Conservation (phyloP, 495 filamentous ascomycete genomes). For the Parachaetomium inaequale region DNA sequence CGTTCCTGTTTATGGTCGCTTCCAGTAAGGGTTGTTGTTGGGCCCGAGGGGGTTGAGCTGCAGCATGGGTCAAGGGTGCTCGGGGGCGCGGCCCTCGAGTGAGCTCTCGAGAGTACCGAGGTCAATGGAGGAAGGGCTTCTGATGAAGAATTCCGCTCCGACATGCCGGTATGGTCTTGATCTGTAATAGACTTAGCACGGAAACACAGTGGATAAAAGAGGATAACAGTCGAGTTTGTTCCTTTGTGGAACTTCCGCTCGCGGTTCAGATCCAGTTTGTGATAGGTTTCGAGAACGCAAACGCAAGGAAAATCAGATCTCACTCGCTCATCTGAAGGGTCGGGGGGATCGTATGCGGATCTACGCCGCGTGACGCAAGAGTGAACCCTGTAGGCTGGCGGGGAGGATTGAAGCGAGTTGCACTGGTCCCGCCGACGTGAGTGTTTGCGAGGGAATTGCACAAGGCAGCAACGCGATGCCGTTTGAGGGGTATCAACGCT, state of each 20-base stretch:
- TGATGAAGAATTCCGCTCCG: not conserved
- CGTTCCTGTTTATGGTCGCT: not conserved
- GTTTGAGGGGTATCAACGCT: not conserved
- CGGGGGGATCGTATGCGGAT: not conserved
- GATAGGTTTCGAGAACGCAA: not conserved
- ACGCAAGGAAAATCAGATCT: not conserved
- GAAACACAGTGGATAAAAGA: not conserved
- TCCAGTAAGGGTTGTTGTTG: not conserved
- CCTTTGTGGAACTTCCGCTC: not conserved
- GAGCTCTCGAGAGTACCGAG: not conserved
- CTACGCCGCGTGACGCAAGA: not conserved
- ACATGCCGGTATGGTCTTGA: not conserved
- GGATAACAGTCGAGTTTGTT: not conserved
- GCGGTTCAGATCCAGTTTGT: no score
- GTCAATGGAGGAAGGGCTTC: not conserved
- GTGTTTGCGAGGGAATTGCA: not conserved
- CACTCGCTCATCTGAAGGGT: not conserved
- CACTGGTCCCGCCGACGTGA: not conserved
- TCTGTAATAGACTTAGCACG: not conserved
- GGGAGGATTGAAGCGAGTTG: not conserved
- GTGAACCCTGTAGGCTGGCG: no score
- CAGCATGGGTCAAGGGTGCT: not conserved
- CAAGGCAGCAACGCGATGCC: not conserved
- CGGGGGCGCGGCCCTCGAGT: not conserved
- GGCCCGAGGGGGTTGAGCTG: not conserved